Conservation (phyloP, 2,329 filamentous ascomycete genomes). For the Aureobasidium vineae region DNA sequence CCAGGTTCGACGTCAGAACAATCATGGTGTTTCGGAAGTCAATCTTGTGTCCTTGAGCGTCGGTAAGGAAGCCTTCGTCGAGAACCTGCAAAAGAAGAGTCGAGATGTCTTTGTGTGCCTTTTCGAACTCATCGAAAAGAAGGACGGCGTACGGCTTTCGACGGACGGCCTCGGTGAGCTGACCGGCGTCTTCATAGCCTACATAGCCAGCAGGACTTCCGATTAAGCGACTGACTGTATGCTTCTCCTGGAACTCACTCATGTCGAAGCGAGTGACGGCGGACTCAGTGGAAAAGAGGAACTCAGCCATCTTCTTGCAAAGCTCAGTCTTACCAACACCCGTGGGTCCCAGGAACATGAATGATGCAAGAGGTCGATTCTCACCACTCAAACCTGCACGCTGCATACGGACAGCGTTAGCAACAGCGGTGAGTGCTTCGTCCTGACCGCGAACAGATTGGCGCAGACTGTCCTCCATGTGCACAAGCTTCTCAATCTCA, state of each 20-base stretch:
- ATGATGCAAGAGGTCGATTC: constrained; percentile 85
- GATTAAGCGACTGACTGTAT: constrained; percentile 89
- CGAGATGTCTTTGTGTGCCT: constrained; percentile 93
- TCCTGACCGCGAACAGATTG: constrained; percentile 88
- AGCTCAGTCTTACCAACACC: constrained; percentile 97
- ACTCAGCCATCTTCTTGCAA: constrained; percentile 91
- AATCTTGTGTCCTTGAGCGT: constrained; percentile 92
- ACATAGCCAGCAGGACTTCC: constrained; percentile 93
- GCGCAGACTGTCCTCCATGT: constrained; percentile 89
- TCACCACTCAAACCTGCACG: constrained; percentile 88
- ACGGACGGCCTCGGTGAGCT: constrained; percentile 91
- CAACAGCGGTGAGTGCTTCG: constrained; percentile 85
- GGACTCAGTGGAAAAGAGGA: constrained; percentile 87
- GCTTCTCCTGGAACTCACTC: constrained; percentile 97
- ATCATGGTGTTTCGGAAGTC: constrained; percentile 97
- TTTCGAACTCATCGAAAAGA: constrained; percentile 96
- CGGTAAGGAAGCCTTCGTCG: constrained; percentile 93
- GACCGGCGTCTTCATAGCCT: constrained; percentile 94
- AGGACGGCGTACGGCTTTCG: constrained; percentile 94
- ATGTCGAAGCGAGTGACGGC: constrained; percentile 96
- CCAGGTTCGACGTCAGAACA: constrained; percentile 92
- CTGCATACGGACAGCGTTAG: constrained; percentile 91
- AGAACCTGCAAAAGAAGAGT: constrained; percentile 89
- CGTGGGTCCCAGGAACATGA: constrained; percentile 97
- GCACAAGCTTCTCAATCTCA: constrained; percentile 89